phyloP scores from a whole-genome alignment of 2,329 filamentous ascomycete genomes.

The Knufia fluminis region DNA sequence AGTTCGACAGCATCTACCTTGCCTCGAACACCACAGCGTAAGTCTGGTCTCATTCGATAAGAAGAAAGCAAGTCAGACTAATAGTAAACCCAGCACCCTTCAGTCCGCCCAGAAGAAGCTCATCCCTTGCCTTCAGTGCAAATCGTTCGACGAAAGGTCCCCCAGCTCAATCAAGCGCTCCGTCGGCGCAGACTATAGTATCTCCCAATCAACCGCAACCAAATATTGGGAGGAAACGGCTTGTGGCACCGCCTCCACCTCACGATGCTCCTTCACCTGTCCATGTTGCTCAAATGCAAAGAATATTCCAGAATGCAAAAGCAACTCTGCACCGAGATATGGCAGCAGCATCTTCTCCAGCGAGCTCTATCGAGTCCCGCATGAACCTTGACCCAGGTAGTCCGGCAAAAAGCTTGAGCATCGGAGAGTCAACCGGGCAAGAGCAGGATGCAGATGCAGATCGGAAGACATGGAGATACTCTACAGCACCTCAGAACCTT shows the following conservation, averaged over 20 bases:
- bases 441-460: background rate
- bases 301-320: slow-evolving; percentile 21
- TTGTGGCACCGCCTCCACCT: slow-evolving; percentile 9
- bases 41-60: slow-evolving; percentile 1
- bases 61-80: background rate
- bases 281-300: slow-evolving; percentile 22
- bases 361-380: slow-evolving; percentile 21
- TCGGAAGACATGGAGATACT: slow-evolving; percentile 21
- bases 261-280: slow-evolving; percentile 15
- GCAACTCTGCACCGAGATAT: slow-evolving; percentile 19
- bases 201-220: slow-evolving; percentile 1
- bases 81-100: slow-evolving; percentile 16
- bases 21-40: slow-evolving; percentile 21
- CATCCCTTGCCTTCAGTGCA: slow-evolving; percentile 19
- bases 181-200: background rate
- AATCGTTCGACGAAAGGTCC: background rate
- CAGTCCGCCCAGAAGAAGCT: slow-evolving; percentile 19
- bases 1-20: background rate
- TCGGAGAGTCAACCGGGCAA: background rate
- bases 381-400: slow-evolving; percentile 1
- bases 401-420: background rate
- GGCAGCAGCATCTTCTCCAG: slow-evolving; percentile 20
- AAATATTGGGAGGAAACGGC: slow-evolving; percentile 13
- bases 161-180: background rate
- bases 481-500: slow-evolving; percentile 17